Evolutionary conservation across 2,329 filamentous ascomycete species (phyloP).

Genomic region (Xylariaceae sp.): DNA sequence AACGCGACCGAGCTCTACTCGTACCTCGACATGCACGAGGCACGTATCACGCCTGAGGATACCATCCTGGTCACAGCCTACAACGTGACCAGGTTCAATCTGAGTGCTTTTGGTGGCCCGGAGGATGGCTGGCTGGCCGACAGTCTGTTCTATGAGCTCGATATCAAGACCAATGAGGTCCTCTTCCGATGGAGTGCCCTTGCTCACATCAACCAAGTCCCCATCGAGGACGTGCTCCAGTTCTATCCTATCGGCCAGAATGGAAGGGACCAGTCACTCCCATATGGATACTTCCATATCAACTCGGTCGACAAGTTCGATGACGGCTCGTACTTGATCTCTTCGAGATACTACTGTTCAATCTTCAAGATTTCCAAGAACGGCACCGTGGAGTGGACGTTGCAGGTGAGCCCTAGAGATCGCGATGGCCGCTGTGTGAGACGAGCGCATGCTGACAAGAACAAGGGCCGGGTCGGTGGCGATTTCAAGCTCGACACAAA

Average conservation of each 20-base stretch:
- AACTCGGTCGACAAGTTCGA: constrained; percentile 19
- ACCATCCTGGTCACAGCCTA: constrained; percentile 24
- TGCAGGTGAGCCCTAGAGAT: constrained; percentile 12
- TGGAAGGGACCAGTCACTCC: constrained; percentile 13
- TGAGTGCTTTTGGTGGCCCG: constrained; percentile 25
- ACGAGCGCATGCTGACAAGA: background rate
- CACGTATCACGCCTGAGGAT: constrained; percentile 19
- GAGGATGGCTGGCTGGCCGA: constrained; percentile 27
- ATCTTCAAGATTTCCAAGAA: constrained; percentile 14
- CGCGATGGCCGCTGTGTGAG: background rate
- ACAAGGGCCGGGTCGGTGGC: constrained; percentile 16
- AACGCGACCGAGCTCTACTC: constrained; percentile 7
- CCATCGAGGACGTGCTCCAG: constrained; percentile 8
- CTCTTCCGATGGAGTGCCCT: constrained; percentile 34
- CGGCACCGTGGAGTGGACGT: constrained; percentile 17
- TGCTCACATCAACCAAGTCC: constrained; percentile 27
- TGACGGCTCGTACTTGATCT: constrained; percentile 21
- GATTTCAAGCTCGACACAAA: constrained; percentile 12
- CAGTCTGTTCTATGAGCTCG: constrained; percentile 33
- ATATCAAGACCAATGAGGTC: constrained; percentile 30
- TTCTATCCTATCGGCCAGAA: constrained; percentile 14
- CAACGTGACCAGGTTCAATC: constrained; percentile 23
- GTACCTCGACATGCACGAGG: constrained; percentile 26
- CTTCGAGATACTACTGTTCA: constrained; percentile 16
- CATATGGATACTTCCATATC: constrained; percentile 22